Evolutionary conservation across 75 land plant species (phyloP), one percentile per base, ranked within the genome.

Genomic region (Cunninghamia lanceolata): DNA sequence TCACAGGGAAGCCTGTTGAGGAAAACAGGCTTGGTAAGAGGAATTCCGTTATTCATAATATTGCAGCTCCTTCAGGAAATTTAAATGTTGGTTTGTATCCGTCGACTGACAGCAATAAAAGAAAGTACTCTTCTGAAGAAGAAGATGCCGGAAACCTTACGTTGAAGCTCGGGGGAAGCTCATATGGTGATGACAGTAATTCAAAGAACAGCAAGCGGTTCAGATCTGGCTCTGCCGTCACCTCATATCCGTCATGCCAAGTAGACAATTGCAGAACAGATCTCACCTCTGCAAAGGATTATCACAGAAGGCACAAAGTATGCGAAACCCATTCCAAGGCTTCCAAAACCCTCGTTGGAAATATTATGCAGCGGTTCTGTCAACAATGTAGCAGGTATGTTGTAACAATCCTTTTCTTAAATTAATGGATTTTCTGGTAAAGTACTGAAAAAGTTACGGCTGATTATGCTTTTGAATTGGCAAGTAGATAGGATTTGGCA

Each of bases 311-410:
- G 19, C 92, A 91, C 85, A 91, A 90, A 83, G 92, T 91, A 28
- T 91, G 92, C 54, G 92, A 91, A 82, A 28, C 73, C 47, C 92
- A 91, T 84, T 87, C 92, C 70, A 91, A 91, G 54, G 87, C 92
- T 10, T 87, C 87, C 42, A 88, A 88, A 46, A 87, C 92, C 50
- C 46, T 83, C 1, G 92, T 91, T 39, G 66, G 90, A 28, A 83
- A 85, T 36, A 36, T 86, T 50, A 86, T 90, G 92, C 92, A 91
- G 74, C 92, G 92, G 36, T 91, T 91, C 87, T 91, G 92, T 76
- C 92, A 91, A 85, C 92, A 91, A 80, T 91, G 92, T 42, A 91
- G 92, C 89, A 89, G 92, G 92, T 91, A 47, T 30, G 77, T 87
- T 63, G 32, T 63, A 53, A 39, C 32, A 32, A 25, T 8, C 45